These are phyloP conservation scores for Nakazawaea wickerhamii DNA, from an alignment of 805 yeast genomes.

Conservation along the genomic window DNA sequence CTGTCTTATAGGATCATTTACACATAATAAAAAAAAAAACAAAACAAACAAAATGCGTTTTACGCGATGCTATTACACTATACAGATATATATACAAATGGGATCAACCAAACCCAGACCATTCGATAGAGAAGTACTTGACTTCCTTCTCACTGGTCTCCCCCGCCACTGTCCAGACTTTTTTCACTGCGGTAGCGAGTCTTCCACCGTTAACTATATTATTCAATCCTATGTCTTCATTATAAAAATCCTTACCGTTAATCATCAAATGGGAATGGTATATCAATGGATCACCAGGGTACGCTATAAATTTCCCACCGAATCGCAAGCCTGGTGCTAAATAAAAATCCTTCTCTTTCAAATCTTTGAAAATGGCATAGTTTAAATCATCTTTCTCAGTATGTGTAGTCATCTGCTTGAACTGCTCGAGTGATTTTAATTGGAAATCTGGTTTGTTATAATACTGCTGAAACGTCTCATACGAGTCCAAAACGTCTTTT, in stretches of 20 bases:
- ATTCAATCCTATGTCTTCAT: conserved; percentile 49
- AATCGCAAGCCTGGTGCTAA: conserved; percentile 84
- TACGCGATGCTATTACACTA: too few relatives aligned
- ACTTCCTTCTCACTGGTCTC: conserved; percentile 25
- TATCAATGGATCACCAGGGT: conserved; percentile 91
- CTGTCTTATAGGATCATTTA: too few relatives aligned
- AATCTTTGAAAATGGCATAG: conserved; percentile 31
- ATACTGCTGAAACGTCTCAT: conserved; percentile 13
- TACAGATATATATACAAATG: too few relatives aligned
- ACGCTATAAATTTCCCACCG: conserved; percentile 85
- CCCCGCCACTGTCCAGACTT: conserved; percentile 63
- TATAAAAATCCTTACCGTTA: conserved; percentile 36
- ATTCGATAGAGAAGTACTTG: conserved; percentile 70
- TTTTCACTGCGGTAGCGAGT: conserved; percentile 88
- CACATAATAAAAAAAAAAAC: neutral
- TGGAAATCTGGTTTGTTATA: conserved; percentile 15
- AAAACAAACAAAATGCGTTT: neutral
- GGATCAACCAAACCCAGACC: conserved; percentile 96
- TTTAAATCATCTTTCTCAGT: conserved; percentile 5
- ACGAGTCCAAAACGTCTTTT: conserved; percentile 12
- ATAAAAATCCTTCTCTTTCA: conserved; percentile 43
- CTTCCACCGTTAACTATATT: conserved; percentile 82
- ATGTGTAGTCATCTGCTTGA: conserved; percentile 2
- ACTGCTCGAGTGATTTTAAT: conserved; percentile 5
- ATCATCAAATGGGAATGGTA: conserved; percentile 86